Conservation (phyloP, 495 filamentous ascomycete genomes). For the Penicillium diatomitis region DNA sequence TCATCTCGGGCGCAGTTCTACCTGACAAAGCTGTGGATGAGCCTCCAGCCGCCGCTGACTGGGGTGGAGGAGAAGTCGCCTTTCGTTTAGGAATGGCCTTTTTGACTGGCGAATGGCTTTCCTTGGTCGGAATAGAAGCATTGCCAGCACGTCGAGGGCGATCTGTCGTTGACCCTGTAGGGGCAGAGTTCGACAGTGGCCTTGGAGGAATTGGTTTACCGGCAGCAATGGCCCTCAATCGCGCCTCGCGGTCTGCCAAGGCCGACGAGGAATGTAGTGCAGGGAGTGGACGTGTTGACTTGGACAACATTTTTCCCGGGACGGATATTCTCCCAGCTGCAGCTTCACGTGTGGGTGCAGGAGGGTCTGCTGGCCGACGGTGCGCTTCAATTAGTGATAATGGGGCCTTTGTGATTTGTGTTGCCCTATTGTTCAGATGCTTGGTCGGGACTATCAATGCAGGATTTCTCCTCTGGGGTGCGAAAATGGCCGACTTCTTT, state of each 20-base stretch:
- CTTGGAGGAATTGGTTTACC: constrained; percentile 8
- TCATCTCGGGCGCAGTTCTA: background rate
- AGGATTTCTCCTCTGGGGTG: constrained; percentile 24
- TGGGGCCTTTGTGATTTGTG: constrained; percentile 32
- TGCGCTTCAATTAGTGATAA: constrained; percentile 35
- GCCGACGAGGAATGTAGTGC: constrained; percentile 1
- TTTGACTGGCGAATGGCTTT: background rate
- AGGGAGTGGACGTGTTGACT: background rate
- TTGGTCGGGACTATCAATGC: constrained; percentile 32
- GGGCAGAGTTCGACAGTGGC: background rate
- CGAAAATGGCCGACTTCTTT: constrained; percentile 32
- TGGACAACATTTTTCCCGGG: background rate
- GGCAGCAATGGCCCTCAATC: constrained; percentile 21
- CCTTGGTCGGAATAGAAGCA: background rate
- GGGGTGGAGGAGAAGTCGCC: constrained; percentile 6
- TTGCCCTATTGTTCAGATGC: constrained; percentile 27
- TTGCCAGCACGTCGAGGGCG: background rate
- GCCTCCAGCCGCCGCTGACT: background rate
- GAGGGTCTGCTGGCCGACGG: constrained; percentile 19
- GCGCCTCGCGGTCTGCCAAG: constrained; percentile 22
- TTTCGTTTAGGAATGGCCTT: constrained; percentile 4
- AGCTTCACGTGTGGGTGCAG: constrained; percentile 3
- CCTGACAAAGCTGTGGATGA: background rate
- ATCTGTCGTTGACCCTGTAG: background rate
- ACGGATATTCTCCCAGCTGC: constrained; percentile 14